phyloP scores from a whole-genome alignment of 306 rosid species.

The Ziziphus jujuba region DNA sequence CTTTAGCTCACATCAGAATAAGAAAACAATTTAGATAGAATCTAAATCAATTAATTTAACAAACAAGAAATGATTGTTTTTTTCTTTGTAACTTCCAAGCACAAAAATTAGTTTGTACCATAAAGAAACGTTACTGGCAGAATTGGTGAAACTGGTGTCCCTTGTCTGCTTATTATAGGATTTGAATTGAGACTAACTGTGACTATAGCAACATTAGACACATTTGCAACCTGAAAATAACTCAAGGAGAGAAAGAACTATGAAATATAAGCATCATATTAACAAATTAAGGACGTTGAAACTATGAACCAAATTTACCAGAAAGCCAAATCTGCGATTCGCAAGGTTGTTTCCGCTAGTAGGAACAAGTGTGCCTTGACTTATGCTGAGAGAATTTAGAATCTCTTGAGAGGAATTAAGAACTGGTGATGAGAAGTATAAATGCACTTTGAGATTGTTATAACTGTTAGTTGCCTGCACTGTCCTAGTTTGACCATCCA shows the following conservation, averaged over 20 bases:
- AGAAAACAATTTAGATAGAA: neutral
- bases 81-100: conserved; percentile 1
- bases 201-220: conserved; percentile 56
- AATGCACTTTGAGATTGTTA: conserved; percentile 53
- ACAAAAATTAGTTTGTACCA: conserved; percentile 45
- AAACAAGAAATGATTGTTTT: conserved; percentile 20
- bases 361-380: conserved; percentile 60
- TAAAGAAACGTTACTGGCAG: conserved; percentile 73
- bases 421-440: conserved; percentile 76
- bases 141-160: conserved; percentile 71
- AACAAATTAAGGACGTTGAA: conserved; percentile 2
- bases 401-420: conserved; percentile 74
- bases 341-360: conserved; percentile 35
- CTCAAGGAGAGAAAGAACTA: conserved; percentile 11
- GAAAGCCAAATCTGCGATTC: conserved; percentile 76
- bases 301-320: conserved; percentile 51
- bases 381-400: conserved; percentile 52
- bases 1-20: conserved; percentile 42
- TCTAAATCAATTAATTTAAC: neutral
- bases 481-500: conserved; percentile 68
- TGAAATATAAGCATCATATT: conserved; percentile 10
- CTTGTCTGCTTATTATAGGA: conserved; percentile 67
- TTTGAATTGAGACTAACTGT: conserved; percentile 56
- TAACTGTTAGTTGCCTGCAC: conserved; percentile 72
- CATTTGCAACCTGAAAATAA: conserved; percentile 56